Evolutionary conservation across 805 yeast species (phyloP).

Genomic region (Kluyveromyces lactis): DNA sequence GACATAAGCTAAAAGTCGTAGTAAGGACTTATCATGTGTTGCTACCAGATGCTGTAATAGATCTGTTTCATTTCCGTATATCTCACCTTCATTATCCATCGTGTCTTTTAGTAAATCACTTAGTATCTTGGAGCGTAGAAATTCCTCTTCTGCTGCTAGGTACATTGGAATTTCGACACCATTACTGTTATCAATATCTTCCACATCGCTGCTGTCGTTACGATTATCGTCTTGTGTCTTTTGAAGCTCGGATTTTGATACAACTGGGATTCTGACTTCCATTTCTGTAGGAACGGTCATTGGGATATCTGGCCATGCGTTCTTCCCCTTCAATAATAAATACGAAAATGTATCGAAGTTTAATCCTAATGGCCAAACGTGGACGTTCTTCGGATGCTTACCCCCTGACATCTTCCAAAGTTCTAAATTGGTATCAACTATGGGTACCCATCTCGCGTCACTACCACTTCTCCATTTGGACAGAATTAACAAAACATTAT

Average conservation of each 20-base stretch:
- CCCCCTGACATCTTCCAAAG: conserved; percentile 46
- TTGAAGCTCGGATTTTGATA: conserved; percentile 25
- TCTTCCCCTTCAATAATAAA: conserved; percentile 60
- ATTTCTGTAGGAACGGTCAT: conserved; percentile 77
- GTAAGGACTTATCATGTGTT: conserved; percentile 65
- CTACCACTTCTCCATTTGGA: conserved; percentile 69
- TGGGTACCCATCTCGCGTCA: conserved; percentile 83
- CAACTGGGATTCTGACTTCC: conserved; percentile 58
- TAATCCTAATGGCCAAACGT: conserved; percentile 84
- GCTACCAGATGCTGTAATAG: conserved; percentile 45
- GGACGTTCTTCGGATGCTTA: conserved; percentile 39
- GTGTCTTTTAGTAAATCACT: conserved; percentile 58
- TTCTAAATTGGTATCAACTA: conserved; percentile 47
- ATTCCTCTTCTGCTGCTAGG: conserved; percentile 50
- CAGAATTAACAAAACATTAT: conserved; percentile 61
- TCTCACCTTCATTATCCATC: conserved; percentile 35
- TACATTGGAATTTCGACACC: conserved; percentile 23
- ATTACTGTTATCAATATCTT: conserved; percentile 15
- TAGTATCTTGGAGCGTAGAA: conserved; percentile 50
- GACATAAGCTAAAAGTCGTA: conserved; percentile 64
- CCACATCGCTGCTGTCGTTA: conserved; percentile 6
- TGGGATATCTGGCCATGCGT: conserved; percentile 71
- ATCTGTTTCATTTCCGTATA: conserved; percentile 41
- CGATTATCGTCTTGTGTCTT: conserved; percentile 12
- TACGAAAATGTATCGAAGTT: conserved; percentile 64